Evolutionary conservation across 164 flowering plant species (phyloP).

Genomic region (Echeveria elegans): DNA sequence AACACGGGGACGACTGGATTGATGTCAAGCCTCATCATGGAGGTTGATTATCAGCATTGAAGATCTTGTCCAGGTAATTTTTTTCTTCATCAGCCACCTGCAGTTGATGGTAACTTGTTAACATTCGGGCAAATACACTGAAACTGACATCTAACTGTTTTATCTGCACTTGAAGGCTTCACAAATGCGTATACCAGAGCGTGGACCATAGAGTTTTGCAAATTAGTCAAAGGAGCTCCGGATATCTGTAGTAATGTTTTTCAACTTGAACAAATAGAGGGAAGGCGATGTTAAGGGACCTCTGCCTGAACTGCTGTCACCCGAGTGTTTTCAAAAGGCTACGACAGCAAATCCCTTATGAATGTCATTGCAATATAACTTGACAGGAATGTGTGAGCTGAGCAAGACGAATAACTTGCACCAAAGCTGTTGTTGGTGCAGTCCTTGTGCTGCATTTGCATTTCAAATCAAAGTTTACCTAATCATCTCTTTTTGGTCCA

Average conservation of each 20-base stretch:
- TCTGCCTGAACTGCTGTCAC: conserved; percentile 27
- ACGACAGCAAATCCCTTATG: conserved; percentile 13
- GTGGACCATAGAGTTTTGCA: conserved; percentile 34
- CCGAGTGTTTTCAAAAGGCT: conserved; percentile 17
- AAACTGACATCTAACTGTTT: neutral
- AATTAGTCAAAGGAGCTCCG: conserved; percentile 21
- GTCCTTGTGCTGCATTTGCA: too few species aligned
- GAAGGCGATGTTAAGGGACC: conserved; percentile 24
- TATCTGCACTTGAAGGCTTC: conserved; percentile 29
- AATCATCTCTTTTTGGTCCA: too few species aligned
- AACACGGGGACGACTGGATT: conserved; percentile 42
- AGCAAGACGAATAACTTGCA: too few species aligned
- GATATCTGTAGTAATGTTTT: conserved; percentile 25
- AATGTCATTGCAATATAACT: conserved; percentile 3
- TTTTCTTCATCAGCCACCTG: too few species aligned
- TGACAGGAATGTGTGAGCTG: neutral
- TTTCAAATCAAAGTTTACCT: too few species aligned
- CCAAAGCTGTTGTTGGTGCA: too few species aligned
- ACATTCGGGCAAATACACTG: neutral
- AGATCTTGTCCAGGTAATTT: conserved; percentile 53
- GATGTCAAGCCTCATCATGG: conserved; percentile 49
- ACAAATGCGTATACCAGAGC: conserved; percentile 32
- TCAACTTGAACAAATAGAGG: conserved; percentile 16
- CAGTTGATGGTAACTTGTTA: neutral
- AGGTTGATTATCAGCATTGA: conserved; percentile 52